Conservation (phyloP, 2,329 filamentous ascomycete genomes). For the Paraconiothyrium sp. region DNA sequence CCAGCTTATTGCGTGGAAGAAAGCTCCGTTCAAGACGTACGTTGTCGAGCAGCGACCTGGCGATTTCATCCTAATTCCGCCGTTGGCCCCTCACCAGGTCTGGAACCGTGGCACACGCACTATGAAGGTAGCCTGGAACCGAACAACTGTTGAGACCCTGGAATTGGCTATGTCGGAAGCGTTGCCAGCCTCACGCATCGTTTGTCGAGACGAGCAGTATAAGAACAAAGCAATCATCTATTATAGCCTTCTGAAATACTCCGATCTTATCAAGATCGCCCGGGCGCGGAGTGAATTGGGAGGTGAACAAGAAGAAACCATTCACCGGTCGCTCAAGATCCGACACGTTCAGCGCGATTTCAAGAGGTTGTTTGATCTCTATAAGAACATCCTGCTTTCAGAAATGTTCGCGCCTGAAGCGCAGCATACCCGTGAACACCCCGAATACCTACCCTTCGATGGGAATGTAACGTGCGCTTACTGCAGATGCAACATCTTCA, state of each 20-base stretch:
- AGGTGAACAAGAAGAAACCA: conserved; percentile 46
- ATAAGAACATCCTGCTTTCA: conserved; percentile 79
- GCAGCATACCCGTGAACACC: conserved; percentile 65
- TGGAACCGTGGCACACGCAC: conserved; percentile 97
- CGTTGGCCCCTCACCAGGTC: conserved; percentile 93
- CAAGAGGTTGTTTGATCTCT: conserved; percentile 79
- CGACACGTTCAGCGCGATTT: conserved; percentile 85
- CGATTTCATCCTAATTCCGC: conserved; percentile 93
- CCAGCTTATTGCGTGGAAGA: conserved; percentile 94
- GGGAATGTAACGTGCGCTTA: conserved; percentile 95
- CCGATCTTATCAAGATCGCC: conserved; percentile 66
- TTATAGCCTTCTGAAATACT: conserved; percentile 85
- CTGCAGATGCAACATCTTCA: conserved; percentile 96
- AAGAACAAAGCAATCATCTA: conserved; percentile 98
- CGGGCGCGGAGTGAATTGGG: conserved; percentile 62
- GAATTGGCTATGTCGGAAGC: conserved; percentile 87
- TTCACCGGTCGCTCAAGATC: conserved; percentile 60
- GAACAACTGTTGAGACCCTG: conserved; percentile 90
- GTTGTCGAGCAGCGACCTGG: conserved; percentile 90
- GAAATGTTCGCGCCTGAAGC: conserved; percentile 79
- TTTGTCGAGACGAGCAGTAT: conserved; percentile 97
- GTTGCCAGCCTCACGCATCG: conserved; percentile 85
- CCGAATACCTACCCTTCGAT: conserved; percentile 84
- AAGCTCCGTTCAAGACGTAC: conserved; percentile 91
- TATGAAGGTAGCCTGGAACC: conserved; percentile 98